phyloP scores from a whole-genome alignment of 441 rosid genomes.

The Adansonia rubrostipa region DNA sequence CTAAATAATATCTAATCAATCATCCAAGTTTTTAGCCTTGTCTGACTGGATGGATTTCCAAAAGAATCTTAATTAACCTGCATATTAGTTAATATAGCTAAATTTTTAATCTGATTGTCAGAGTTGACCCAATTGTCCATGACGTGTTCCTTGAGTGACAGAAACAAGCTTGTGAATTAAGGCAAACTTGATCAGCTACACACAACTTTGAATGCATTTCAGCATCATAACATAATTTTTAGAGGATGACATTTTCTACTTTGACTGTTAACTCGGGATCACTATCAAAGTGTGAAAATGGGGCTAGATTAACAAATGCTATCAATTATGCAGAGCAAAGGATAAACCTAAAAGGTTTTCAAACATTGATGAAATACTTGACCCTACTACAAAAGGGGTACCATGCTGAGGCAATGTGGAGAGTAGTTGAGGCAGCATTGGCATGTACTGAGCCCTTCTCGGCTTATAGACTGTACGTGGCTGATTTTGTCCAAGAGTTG shows the following conservation, averaged over 20 bases:
- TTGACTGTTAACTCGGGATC: not conserved
- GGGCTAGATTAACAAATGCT: not conserved
- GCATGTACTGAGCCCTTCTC: constrained; percentile 74
- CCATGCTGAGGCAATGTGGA: constrained; percentile 86
- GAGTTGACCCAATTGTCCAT: not conserved
- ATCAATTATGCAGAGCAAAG: not conserved
- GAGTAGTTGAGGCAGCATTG: constrained; percentile 75
- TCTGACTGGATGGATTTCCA: constrained; percentile 28
- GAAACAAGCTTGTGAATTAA: not conserved
- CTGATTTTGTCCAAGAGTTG: constrained; percentile 66
- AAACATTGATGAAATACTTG: constrained; percentile 69
- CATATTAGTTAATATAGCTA: not conserved
- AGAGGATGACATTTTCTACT: not conserved
- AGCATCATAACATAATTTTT: not conserved
- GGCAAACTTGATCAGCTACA: not conserved
- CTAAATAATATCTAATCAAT: not conserved
- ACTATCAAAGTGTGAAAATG: not conserved
- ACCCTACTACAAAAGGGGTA: constrained; percentile 70
- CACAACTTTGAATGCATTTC: not conserved
- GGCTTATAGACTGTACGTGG: constrained; percentile 65
- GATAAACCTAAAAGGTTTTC: not conserved
- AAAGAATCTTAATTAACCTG: constrained; percentile 19
- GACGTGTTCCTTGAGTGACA: not conserved
- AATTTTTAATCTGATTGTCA: too few relatives aligned
- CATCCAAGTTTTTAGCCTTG: constrained; percentile 14